Evolutionary conservation across 176 grass and related monocot genomes (phyloP).

Genomic region (Hordeum marinum): DNA sequence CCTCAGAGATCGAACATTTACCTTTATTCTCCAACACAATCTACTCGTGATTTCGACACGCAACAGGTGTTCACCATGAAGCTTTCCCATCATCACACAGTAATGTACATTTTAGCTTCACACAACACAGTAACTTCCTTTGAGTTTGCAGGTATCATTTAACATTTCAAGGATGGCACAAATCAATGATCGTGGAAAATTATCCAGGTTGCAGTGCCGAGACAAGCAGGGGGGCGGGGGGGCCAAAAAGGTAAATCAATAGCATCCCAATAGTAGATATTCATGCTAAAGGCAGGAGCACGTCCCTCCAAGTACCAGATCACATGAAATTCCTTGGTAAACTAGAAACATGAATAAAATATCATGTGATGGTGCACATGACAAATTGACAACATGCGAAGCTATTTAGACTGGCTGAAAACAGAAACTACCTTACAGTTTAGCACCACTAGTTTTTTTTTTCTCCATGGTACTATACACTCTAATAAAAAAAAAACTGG

Average conservation of each 20-base stretch:
- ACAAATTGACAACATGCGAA: background rate
- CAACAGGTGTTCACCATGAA: background rate
- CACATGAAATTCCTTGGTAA: background rate
- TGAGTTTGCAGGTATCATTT: no score
- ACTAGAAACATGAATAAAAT: background rate
- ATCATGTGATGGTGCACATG: background rate
- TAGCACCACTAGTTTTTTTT: background rate
- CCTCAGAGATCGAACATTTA: no score
- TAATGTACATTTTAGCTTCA: no score
- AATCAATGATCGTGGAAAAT: no score
- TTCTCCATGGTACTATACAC: background rate
- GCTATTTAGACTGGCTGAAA: background rate
- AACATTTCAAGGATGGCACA: no score
- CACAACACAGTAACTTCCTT: no score
- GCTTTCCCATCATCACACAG: background rate
- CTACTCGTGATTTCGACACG: background rate
- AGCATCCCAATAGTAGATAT: background rate
- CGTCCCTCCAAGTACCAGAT: background rate
- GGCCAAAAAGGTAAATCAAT: background rate
- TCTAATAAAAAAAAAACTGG: background rate
- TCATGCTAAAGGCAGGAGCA: background rate
- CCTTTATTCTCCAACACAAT: background rate
- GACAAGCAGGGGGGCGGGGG: no score
- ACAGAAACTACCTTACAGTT: background rate
- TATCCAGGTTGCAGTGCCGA: no score